Percentiles rank a stretch among this genome's conserved stretches.
Evolutionary conservation across 2,329 filamentous ascomycete genomes (phyloP).

Genomic region (Apiospora rasikravindrae): DNA sequence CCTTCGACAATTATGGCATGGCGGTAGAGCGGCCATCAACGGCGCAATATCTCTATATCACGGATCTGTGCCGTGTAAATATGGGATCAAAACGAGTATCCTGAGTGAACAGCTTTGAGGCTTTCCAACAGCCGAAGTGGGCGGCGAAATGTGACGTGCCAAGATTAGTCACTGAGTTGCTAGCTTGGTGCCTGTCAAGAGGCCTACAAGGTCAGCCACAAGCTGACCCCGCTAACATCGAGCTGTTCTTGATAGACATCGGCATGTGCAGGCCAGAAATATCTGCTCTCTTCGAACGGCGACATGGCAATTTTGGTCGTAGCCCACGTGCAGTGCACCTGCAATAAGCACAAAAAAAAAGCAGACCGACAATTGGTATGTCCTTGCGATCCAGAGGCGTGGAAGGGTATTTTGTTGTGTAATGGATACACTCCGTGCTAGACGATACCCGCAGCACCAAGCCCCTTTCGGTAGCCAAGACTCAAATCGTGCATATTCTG

Average conservation of each 20-base stretch:
- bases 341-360: neutral
- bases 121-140: neutral
- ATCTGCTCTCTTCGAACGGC: neutral
- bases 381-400: neutral
- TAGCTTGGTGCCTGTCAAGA: neutral
- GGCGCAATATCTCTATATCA: neutral
- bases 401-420: neutral
- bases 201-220: slow-evolving; percentile 7
- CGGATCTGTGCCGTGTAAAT: neutral
- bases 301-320: neutral
- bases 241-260: neutral
- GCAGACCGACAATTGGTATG: slow-evolving; percentile 5
- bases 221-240: neutral
- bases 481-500: slow-evolving; percentile 24
- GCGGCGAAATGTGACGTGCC: slow-evolving; percentile 10
- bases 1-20: slow-evolving; percentile 67
- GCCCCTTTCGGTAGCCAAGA: slow-evolving; percentile 28
- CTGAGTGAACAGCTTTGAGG: neutral
- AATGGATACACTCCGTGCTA: neutral
- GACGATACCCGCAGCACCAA: slow-evolving; percentile 2
- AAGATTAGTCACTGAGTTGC: neutral
- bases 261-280: neutral
- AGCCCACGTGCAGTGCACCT: neutral
- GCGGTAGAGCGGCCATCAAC: slow-evolving; percentile 40
- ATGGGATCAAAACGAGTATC: slow-evolving; percentile 1